Evolutionary conservation across 208 protist species (phyloP).

Genomic region (Trypanosoma vivax): DNA sequence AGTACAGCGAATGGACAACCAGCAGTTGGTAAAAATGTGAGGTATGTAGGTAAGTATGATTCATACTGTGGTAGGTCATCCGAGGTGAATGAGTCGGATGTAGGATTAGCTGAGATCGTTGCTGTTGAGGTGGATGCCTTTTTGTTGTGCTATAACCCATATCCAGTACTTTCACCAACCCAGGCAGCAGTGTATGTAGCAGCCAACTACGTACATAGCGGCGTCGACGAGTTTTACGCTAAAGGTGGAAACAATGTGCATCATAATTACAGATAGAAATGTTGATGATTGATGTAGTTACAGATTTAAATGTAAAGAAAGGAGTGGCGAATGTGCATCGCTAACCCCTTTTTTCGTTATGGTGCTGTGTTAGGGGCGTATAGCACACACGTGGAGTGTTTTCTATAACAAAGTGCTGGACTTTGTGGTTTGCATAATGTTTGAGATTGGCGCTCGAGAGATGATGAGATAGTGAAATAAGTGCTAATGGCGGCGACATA

Average conservation of each 20-base stretch:
- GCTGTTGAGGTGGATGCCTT: constrained; percentile 52
- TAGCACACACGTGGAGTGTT: too few relatives aligned
- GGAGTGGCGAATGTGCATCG: background rate
- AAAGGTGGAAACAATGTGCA: constrained; percentile 62
- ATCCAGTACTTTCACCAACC: constrained; percentile 44
- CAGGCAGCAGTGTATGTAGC: constrained; percentile 67
- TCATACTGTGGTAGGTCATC: too few relatives aligned
- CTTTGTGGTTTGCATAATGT: too few relatives aligned
- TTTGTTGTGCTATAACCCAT: constrained; percentile 54
- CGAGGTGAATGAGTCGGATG: too few relatives aligned
- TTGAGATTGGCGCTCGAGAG: too few relatives aligned
- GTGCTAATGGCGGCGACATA: too few relatives aligned
- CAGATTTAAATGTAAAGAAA: background rate
- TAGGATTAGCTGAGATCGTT: constrained; percentile 1
- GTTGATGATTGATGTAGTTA: background rate
- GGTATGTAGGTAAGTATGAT: too few relatives aligned
- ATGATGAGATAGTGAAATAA: too few relatives aligned
- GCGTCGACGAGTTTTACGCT: constrained; percentile 70
- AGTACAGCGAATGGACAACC: background rate
- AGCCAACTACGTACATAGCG: constrained; percentile 71
- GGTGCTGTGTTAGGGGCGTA: too few relatives aligned
- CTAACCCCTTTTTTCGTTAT: too few relatives aligned
- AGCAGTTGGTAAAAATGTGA: too few relatives aligned
- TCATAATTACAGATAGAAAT: constrained; percentile 44
- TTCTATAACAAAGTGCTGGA: too few relatives aligned